A percentile compares a stretch with the other conserved stretches of the same genome.
Evolutionary conservation across 345 rosid genomes (phyloP).

Genomic region (Pugionium dolabratum): DNA sequence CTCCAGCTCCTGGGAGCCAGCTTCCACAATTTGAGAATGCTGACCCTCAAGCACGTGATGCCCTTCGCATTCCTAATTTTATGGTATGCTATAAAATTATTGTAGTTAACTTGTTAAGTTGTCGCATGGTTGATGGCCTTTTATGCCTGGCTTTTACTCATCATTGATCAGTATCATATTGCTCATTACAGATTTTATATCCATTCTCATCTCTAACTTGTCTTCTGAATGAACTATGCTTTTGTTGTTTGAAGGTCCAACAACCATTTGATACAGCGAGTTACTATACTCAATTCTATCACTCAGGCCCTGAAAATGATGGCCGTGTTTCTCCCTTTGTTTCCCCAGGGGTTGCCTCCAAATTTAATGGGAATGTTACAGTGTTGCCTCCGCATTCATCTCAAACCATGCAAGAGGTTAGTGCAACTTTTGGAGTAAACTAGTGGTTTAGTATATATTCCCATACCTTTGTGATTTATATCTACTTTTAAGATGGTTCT

Average conservation of each 20-base stretch:
- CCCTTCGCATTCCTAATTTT: constrained; percentile 71
- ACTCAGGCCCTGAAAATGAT: constrained; percentile 62
- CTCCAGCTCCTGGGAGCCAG: constrained; percentile 67
- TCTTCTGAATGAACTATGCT: constrained; percentile 25
- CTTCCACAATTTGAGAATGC: constrained; percentile 65
- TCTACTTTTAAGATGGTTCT: constrained; percentile 2
- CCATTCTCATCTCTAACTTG: constrained; percentile 9
- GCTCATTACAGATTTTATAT: constrained; percentile 1
- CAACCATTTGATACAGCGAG: constrained; percentile 81
- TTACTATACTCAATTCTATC: constrained; percentile 81
- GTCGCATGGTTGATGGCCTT: constrained; percentile 1
- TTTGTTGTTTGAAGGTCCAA: constrained; percentile 56
- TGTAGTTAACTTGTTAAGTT: constrained; percentile 6
- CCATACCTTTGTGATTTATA: background rate
- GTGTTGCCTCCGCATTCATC: constrained; percentile 70
- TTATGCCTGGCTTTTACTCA: constrained; percentile 17
- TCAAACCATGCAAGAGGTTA: constrained; percentile 85
- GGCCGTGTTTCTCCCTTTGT: constrained; percentile 85
- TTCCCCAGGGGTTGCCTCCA: constrained; percentile 66
- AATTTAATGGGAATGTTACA: constrained; percentile 77
- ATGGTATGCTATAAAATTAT: constrained; percentile 52
- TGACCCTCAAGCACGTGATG: constrained; percentile 77
- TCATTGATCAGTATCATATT: constrained; percentile 13
- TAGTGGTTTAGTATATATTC: background rate
- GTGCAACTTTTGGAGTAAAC: constrained; percentile 5